Percentiles rank a stretch among this genome's conserved stretches.
These are phyloP conservation scores for Saturnispora besseyi DNA, from an alignment of 805 yeast species.

Conservation along the genomic window DNA sequence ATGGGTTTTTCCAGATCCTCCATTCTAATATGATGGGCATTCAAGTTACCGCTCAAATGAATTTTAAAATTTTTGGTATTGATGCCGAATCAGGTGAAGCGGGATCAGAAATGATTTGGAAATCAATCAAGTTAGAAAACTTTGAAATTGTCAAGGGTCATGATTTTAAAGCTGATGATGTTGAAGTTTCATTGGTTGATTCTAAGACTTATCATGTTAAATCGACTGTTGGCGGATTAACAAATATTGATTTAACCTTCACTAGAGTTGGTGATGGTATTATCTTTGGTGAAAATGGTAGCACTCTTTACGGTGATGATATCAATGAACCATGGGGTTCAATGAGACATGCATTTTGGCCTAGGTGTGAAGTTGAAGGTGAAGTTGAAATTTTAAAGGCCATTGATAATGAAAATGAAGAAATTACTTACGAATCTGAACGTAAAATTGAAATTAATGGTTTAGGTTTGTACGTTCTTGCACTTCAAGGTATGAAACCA, in stretches of 20 bases:
- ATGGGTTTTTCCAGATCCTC: conserved; percentile 89
- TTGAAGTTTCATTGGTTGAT: conserved; percentile 52
- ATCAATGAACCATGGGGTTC: conserved; percentile 87
- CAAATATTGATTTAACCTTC: conserved; percentile 61
- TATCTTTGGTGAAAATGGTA: conserved; percentile 84
- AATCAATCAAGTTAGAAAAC: conserved; percentile 81
- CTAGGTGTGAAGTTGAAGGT: conserved; percentile 70
- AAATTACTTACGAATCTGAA: conserved; percentile 8
- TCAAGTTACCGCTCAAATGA: conserved; percentile 87
- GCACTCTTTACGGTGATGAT: conserved; percentile 81
- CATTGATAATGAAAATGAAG: conserved; percentile 10
- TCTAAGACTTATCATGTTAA: conserved; percentile 45
- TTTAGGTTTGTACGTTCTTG: conserved; percentile 82
- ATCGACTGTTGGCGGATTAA: conserved; percentile 58
- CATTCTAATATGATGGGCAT: conserved; percentile 88
- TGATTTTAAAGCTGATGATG: conserved; percentile 69
- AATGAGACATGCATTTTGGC: conserved; percentile 97
- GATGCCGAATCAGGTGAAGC: conserved; percentile 35
- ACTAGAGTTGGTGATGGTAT: conserved; percentile 65
- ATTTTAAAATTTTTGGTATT: conserved; percentile 67
- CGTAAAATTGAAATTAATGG: conserved; percentile 30
- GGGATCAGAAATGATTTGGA: conserved; percentile 53
- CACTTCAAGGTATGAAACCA: conserved; percentile 98
- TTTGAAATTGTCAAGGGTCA: conserved; percentile 58
- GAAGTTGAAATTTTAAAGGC: conserved; percentile 32